phyloP scores from a whole-genome alignment of 768 basidiomycete genomes.

The Lyophyllum shimeji region DNA sequence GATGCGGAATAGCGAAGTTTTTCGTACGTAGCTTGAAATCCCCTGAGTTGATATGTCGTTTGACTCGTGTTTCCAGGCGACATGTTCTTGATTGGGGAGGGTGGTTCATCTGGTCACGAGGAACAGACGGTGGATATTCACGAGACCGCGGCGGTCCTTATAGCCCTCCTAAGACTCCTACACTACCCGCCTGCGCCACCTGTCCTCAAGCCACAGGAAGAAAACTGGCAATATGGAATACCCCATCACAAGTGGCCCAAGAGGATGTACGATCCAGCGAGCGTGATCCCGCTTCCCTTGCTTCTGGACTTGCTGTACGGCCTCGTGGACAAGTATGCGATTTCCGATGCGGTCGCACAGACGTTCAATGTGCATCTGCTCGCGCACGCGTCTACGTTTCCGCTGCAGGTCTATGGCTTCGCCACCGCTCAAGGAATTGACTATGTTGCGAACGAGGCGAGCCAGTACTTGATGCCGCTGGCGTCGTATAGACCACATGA shows the following conservation, averaged over 20 bases:
- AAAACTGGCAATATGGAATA: constrained; percentile 26
- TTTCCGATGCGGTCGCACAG: constrained; percentile 43
- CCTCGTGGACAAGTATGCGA: constrained; percentile 66
- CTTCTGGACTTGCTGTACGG: constrained; percentile 51
- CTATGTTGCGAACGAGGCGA: constrained; percentile 54
- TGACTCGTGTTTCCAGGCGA: constrained; percentile 41
- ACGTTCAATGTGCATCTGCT: constrained; percentile 51
- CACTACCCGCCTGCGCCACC: constrained; percentile 55
- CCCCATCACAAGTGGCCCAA: constrained; percentile 28
- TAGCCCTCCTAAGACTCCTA: constrained; percentile 53
- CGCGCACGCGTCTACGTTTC: constrained; percentile 47
- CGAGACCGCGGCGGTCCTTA: constrained; percentile 49
- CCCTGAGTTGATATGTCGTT: neutral
- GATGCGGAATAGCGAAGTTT: constrained; percentile 58
- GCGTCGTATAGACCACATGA: constrained; percentile 51
- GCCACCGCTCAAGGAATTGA: constrained; percentile 44
- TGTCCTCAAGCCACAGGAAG: constrained; percentile 23
- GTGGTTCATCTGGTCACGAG: constrained; percentile 19
- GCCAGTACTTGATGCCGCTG: constrained; percentile 59
- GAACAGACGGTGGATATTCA: constrained; percentile 49
- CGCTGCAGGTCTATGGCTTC: constrained; percentile 63
- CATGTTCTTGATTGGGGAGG: constrained; percentile 66
- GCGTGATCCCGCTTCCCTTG: constrained; percentile 65
- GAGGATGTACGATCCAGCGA: constrained; percentile 36
- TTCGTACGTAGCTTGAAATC: constrained; percentile 42